These are phyloP conservation scores for Rhynchospora pubera DNA, from an alignment of 176 grass and related monocot genomes.

Conservation along the genomic window DNA sequence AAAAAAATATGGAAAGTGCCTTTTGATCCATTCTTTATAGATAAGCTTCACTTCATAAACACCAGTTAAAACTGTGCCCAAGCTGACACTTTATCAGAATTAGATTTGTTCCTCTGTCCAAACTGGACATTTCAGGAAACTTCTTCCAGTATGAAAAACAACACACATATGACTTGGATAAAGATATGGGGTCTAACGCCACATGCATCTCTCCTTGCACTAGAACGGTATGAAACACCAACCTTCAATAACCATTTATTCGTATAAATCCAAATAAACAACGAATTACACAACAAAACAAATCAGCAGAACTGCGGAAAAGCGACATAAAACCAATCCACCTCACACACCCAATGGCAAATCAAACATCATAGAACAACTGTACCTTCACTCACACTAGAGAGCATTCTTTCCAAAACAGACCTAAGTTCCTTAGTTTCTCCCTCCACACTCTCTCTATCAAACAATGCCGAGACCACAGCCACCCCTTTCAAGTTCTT, in stretches of 20 bases:
- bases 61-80: background rate
- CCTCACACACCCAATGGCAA: background rate
- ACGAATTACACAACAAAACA: background rate
- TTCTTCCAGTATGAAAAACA: background rate
- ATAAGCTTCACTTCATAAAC: no score
- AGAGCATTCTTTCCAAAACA: constrained; percentile 19
- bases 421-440: constrained; percentile 58
- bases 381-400: background rate
- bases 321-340: background rate
- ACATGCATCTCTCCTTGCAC: background rate
- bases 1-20: background rate
- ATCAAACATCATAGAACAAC: background rate
- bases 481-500: constrained; percentile 74
- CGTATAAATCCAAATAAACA: background rate
- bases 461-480: constrained; percentile 73
- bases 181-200: no score
- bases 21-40: background rate
- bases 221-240: background rate
- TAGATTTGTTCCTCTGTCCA: no score
- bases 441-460: constrained; percentile 38
- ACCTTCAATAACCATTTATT: background rate
- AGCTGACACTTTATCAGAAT: background rate
- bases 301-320: background rate
- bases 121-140: background rate
- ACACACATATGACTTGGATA: background rate